phyloP scores from a whole-genome alignment of 1,139 yeast species.

The Magnusiomyces magnusii region DNA sequence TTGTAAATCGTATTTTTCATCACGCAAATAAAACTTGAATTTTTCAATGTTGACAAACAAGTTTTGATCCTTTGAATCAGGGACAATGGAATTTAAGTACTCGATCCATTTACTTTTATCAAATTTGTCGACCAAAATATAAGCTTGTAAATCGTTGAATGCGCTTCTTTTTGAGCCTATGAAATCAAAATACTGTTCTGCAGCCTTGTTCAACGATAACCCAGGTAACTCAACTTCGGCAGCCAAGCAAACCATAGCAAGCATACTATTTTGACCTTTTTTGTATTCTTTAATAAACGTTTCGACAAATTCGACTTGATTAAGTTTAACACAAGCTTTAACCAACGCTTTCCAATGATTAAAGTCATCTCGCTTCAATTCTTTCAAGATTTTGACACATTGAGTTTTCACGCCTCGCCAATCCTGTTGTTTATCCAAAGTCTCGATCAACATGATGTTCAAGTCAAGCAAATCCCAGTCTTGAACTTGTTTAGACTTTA shows the following conservation, averaged over 20 bases:
- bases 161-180: conserved; percentile 53
- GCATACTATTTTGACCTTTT: conserved; percentile 46
- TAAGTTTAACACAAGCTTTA: conserved; percentile 38
- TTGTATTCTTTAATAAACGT: conserved; percentile 27
- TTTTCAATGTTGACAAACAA: conserved; percentile 46
- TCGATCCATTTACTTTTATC: conserved; percentile 16
- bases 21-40: conserved; percentile 32
- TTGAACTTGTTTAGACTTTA: conserved; percentile 28
- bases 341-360: conserved; percentile 38
- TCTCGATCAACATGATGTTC: conserved; percentile 44
- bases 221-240: conserved; percentile 15
- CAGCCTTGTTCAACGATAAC: conserved; percentile 23
- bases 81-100: conserved; percentile 4
- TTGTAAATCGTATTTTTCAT: conserved; percentile 15
- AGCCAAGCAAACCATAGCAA: conserved; percentile 48
- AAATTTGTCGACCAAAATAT: conserved; percentile 20
- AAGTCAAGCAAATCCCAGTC: conserved; percentile 51
- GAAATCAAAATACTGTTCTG: conserved; percentile 38
- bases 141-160: conserved; percentile 47
- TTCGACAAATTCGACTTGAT: conserved; percentile 25
- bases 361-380: conserved; percentile 29
- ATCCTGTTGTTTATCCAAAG: conserved; percentile 36
- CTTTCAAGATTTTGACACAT: conserved; percentile 21
- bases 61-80: conserved; percentile 32
- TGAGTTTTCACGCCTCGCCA: conserved; percentile 40